phyloP scores from a whole-genome alignment of 1,139 yeast species.

The Suhomyces taliae region DNA sequence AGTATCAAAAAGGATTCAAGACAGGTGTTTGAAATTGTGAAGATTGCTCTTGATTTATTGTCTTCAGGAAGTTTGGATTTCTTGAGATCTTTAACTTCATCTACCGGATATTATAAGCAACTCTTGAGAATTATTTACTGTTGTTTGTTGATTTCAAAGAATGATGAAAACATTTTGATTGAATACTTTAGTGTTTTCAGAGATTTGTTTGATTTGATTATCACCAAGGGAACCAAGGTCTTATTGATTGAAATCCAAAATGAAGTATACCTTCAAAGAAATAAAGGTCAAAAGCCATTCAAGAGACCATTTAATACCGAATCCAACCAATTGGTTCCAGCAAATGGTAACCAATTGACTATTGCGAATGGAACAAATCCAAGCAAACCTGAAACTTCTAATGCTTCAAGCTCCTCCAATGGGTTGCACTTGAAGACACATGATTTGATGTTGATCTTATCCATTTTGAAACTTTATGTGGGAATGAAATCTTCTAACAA shows the following conservation, averaged over 20 bases:
- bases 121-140: constrained; percentile 58
- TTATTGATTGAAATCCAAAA: constrained; percentile 59
- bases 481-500: constrained; percentile 50
- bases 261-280: constrained; percentile 40
- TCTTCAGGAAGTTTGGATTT: constrained; percentile 49
- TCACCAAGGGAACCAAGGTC: constrained; percentile 57
- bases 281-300: not conserved
- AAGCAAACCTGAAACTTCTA: not conserved
- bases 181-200: constrained; percentile 52
- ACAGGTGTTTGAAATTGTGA: constrained; percentile 39
- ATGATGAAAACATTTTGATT: constrained; percentile 40
- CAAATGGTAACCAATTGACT: no score
- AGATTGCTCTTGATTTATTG: constrained; percentile 42
- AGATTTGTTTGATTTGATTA: constrained; percentile 57
- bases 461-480: constrained; percentile 60
- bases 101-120: constrained; percentile 54
- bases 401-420: not conserved
- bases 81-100: constrained; percentile 37
- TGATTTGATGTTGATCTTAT: constrained; percentile 63
- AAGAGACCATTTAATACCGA: not conserved
- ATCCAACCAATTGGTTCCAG: not conserved
- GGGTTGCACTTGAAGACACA: constrained; percentile 18
- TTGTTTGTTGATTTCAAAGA: constrained; percentile 44
- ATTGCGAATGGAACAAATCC: constrained; percentile 21
- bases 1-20: constrained; percentile 27